Evolutionary conservation across 495 filamentous ascomycete genomes (phyloP).

Genomic region (Sordaria brevicollis): DNA sequence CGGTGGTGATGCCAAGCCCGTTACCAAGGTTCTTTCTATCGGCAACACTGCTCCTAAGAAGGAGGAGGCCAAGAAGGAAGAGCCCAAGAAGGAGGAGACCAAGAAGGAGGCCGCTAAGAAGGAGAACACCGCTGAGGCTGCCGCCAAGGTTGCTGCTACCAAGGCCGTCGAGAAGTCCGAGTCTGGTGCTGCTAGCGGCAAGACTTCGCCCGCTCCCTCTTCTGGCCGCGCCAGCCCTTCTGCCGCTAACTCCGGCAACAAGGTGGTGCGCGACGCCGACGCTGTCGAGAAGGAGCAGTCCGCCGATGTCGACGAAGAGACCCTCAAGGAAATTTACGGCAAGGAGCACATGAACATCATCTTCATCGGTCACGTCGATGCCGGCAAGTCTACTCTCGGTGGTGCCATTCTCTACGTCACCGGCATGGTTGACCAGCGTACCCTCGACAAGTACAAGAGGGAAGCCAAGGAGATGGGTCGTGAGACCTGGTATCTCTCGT

Average conservation of each 20-base stretch:
- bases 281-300: slow-evolving; percentile 78
- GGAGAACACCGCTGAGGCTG: slow-evolving; percentile 42
- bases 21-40: slow-evolving; percentile 61
- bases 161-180: slow-evolving; percentile 82
- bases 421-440: slow-evolving; percentile 98
- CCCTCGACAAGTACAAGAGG: slow-evolving; percentile 93
- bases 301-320: slow-evolving; percentile 83
- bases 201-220: slow-evolving; percentile 63
- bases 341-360: slow-evolving; percentile 98
- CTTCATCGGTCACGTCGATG: slow-evolving; percentile 97
- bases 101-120: slow-evolving; percentile 29
- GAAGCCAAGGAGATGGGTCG: slow-evolving; percentile 93
- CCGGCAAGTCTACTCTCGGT: slow-evolving; percentile 92
- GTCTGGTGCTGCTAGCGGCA: slow-evolving; percentile 60
- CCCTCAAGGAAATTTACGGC: slow-evolving; percentile 90
- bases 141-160: slow-evolving; percentile 44
- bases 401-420: slow-evolving; percentile 85
- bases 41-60: slow-evolving; percentile 35
- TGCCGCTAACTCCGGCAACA: slow-evolving; percentile 39
- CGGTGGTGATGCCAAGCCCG: slow-evolving; percentile 37
- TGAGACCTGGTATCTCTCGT: slow-evolving; percentile 97
- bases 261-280: slow-evolving; percentile 57
- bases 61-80: slow-evolving; percentile 19
- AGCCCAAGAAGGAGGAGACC: slow-evolving; percentile 40
- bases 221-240: slow-evolving; percentile 69